Evolutionary conservation across 305 asterid species (phyloP).

Genomic region (Plantago coronopus): DNA sequence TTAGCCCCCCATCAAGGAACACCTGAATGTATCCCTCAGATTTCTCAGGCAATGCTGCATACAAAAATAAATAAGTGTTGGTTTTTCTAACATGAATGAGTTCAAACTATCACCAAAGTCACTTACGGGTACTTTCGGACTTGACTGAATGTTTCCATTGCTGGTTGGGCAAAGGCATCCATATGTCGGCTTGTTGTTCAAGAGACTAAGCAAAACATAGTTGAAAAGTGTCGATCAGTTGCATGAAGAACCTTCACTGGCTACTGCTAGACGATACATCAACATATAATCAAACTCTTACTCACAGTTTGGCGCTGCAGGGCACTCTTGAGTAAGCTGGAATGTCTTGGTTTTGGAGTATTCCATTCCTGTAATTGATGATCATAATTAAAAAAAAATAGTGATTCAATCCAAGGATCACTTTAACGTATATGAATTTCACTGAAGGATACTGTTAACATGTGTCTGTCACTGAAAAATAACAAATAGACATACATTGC

Average conservation of each 20-base stretch:
- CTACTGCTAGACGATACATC: conserved; percentile 8
- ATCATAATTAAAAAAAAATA: neutral
- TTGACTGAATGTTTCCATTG: conserved; percentile 49
- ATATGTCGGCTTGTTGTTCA: conserved; percentile 48
- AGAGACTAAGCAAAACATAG: conserved; percentile 36
- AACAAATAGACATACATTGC: too few relatives aligned
- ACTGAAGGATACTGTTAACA: too few relatives aligned
- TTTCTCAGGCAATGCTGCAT: conserved; percentile 58
- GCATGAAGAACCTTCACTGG: conserved; percentile 17
- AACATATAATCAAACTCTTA: conserved; percentile 20
- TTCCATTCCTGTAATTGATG: conserved; percentile 70
- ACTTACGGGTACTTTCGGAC: conserved; percentile 41
- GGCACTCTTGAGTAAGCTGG: conserved; percentile 77
- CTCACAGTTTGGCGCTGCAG: conserved; percentile 74
- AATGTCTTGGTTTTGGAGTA: conserved; percentile 80
- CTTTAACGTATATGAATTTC: too few relatives aligned
- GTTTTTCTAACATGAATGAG: neutral
- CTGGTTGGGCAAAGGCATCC: conserved; percentile 78
- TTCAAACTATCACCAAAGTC: neutral
- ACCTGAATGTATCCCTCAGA: conserved; percentile 84
- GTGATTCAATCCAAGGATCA: too few relatives aligned
- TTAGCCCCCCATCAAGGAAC: conserved; percentile 95
- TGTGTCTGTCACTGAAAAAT: too few relatives aligned
- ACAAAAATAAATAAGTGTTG: conserved; percentile 8
- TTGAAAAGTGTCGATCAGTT: conserved; percentile 13